Percentiles rank a stretch among this genome's conserved stretches.
Conservation (phyloP, 768 basidiomycete species). For the Calocybe indica region DNA sequence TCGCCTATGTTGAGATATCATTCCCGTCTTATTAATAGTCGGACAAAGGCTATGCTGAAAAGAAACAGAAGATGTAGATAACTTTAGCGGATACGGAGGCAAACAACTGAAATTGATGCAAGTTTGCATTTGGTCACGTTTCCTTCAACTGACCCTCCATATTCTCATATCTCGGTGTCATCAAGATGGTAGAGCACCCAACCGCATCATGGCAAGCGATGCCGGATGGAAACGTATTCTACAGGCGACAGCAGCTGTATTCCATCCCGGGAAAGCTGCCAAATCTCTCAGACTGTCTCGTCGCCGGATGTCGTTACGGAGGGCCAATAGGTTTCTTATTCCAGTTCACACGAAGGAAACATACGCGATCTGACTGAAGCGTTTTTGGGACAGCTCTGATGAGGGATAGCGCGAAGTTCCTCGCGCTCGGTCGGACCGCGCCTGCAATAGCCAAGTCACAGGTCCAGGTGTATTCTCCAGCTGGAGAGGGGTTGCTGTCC, state of each 20-base stretch:
- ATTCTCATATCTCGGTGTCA: neutral
- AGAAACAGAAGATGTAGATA: too few species aligned
- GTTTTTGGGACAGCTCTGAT: constrained; percentile 59
- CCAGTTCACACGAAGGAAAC: too few species aligned
- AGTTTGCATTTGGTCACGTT: too few species aligned
- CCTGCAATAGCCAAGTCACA: constrained; percentile 66
- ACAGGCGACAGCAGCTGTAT: constrained; percentile 80
- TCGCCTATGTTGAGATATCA: too few species aligned
- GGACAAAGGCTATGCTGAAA: too few species aligned
- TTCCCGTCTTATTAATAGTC: too few species aligned
- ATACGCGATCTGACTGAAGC: neutral
- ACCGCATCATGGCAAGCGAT: constrained; percentile 88
- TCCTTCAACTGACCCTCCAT: too few species aligned
- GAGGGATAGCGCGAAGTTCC: constrained; percentile 76
- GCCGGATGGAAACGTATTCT: constrained; percentile 84
- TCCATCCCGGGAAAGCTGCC: constrained; percentile 74
- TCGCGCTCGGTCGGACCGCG: constrained; percentile 59
- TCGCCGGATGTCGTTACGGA: constrained; percentile 79
- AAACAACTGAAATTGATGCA: too few species aligned
- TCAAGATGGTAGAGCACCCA: constrained; percentile 55
- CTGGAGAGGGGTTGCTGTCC: constrained; percentile 64
- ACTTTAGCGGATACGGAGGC: too few species aligned
- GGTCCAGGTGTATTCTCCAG: constrained; percentile 82
- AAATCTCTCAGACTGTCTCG: constrained; percentile 70
- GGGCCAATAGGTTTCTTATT: constrained; percentile 73